A percentile compares a stretch with the other conserved stretches of the same genome.
Conservation (phyloP, 2,329 filamentous ascomycete genomes). For the Diaporthe capsici region DNA sequence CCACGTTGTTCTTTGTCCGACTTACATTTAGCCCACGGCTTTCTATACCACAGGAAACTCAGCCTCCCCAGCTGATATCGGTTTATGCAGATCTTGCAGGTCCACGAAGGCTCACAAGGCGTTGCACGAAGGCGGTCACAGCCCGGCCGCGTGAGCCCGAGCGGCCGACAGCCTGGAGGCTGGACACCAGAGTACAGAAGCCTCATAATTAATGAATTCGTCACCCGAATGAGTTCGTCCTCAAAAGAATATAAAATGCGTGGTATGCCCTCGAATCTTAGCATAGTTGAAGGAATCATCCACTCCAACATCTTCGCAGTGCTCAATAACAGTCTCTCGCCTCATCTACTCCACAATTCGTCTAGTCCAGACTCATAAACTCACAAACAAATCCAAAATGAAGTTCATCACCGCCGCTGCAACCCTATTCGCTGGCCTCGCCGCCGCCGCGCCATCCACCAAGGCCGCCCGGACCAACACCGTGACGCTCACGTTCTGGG, state of each 20-base stretch:
- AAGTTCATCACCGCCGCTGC: constrained; percentile 39
- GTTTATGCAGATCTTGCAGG: background rate
- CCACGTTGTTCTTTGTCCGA: constrained; percentile 14
- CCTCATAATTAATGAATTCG: background rate
- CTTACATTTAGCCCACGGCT: background rate
- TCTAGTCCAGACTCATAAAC: background rate
- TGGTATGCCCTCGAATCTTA: background rate
- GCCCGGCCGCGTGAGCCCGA: constrained; percentile 20
- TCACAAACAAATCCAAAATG: constrained; percentile 31
- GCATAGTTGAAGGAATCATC: constrained; percentile 12
- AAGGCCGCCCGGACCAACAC: constrained; percentile 28
- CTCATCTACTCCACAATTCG: background rate
- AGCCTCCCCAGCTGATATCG: constrained; percentile 15
- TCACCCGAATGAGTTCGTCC: background rate
- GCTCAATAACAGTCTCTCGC: background rate
- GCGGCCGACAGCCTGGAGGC: constrained; percentile 28
- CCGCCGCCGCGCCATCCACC: constrained; percentile 37
- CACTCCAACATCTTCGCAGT: constrained; percentile 13
- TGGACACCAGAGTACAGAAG: constrained; percentile 20
- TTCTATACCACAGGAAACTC: constrained; percentile 6
- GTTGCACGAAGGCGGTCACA: constrained; percentile 37
- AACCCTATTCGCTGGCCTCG: constrained; percentile 42
- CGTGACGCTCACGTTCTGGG: constrained; percentile 42
- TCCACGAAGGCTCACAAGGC: constrained; percentile 1
- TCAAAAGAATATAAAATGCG: constrained; percentile 28